Evolutionary conservation across 2,329 filamentous ascomycete genomes (phyloP).

Genomic region (Colletotrichum tofieldiae): DNA sequence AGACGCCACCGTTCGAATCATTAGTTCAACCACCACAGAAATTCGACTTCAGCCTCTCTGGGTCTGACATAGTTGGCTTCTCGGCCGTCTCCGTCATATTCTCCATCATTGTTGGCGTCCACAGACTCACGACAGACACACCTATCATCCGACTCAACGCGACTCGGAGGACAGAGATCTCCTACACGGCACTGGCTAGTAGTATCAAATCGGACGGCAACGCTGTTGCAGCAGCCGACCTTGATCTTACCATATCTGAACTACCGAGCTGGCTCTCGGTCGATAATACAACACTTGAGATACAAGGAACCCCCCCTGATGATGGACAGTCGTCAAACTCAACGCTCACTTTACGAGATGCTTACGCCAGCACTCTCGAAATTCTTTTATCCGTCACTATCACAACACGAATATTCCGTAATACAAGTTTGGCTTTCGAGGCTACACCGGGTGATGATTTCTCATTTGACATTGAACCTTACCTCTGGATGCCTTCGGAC

Average conservation of each 20-base stretch:
- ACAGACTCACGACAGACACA: conserved; percentile 77
- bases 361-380: conserved; percentile 71
- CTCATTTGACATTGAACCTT: conserved; percentile 59
- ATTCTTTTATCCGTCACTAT: conserved; percentile 64
- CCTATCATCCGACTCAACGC: conserved; percentile 71
- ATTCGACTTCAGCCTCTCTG: conserved; percentile 81
- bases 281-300: conserved; percentile 71
- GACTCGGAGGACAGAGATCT: conserved; percentile 66
- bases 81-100: conserved; percentile 77
- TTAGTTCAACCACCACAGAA: conserved; percentile 78
- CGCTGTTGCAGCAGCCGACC: conserved; percentile 62
- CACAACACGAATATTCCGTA: conserved; percentile 57
- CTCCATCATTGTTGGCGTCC: conserved; percentile 79
- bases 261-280: conserved; percentile 81
- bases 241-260: conserved; percentile 67
- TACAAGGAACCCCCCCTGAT: conserved; percentile 77
- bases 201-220: conserved; percentile 73
- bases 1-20: conserved; percentile 75
- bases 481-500: conserved; percentile 59
- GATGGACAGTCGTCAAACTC: conserved; percentile 74
- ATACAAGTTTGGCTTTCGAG: conserved; percentile 57
- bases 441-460: conserved; percentile 59
- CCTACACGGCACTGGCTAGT: conserved; percentile 66
- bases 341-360: conserved; percentile 72
- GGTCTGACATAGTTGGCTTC: conserved; percentile 86